Evolutionary conservation across 768 basidiomycete species (phyloP).

Genomic region (Trametes maxima): DNA sequence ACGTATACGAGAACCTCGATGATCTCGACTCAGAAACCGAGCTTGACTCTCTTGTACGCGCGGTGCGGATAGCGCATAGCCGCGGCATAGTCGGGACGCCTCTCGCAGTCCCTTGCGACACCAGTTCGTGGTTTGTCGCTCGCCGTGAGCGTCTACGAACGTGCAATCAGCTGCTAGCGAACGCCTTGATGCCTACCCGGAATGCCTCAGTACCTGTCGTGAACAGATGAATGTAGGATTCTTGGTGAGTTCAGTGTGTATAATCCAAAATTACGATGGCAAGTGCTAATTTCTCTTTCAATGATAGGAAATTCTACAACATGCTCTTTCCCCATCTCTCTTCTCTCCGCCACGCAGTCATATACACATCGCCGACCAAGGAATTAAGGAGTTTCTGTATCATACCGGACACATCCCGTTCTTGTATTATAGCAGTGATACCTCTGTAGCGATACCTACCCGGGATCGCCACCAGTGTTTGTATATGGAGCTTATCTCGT

Average conservation of each 20-base stretch:
- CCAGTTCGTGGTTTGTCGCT: slow-evolving; percentile 80
- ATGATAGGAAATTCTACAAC: neutral
- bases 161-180: slow-evolving; percentile 36
- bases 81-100: slow-evolving; percentile 65
- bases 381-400: neutral
- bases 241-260: too few species aligned
- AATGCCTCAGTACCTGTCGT: slow-evolving; percentile 16
- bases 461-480: too few species aligned
- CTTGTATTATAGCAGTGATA: neutral
- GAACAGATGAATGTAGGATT: slow-evolving; percentile 4
- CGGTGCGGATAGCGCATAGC: slow-evolving; percentile 56
- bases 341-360: too few species aligned
- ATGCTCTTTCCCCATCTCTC: neutral
- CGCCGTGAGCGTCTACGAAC: slow-evolving; percentile 63
- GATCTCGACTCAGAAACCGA: slow-evolving; percentile 86
- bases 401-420: neutral
- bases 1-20: slow-evolving; percentile 69
- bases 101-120: slow-evolving; percentile 72
- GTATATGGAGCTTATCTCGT: too few species aligned
- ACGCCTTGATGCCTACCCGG: slow-evolving; percentile 34
- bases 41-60: slow-evolving; percentile 70
- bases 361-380: neutral
- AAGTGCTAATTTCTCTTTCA: neutral
- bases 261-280: neutral
- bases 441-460: too few species aligned